phyloP scores from a whole-genome alignment of 1,284 basidiomycete genomes.

The Ceratobasidium sp. region DNA sequence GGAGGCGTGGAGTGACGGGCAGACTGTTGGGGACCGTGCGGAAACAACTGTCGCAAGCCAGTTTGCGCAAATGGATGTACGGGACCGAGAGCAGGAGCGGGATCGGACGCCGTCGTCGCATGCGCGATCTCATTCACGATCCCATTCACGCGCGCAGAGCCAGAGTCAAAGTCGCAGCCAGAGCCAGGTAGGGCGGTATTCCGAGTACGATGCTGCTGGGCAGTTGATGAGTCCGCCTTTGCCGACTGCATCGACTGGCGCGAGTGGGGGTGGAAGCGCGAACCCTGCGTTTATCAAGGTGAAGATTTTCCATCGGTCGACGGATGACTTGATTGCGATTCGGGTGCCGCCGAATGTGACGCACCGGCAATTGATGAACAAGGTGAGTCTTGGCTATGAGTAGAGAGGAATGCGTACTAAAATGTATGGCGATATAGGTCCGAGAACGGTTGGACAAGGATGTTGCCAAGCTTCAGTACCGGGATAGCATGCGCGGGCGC shows the following conservation, averaged over 20 bases:
- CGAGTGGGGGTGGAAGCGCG: slow-evolving; percentile 70
- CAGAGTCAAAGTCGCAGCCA: slow-evolving; percentile 38
- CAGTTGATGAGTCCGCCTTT: slow-evolving; percentile 48
- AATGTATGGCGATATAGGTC: slow-evolving; percentile 52
- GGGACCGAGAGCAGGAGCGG: slow-evolving; percentile 35
- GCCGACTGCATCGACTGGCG: slow-evolving; percentile 70
- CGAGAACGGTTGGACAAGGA: slow-evolving; percentile 84
- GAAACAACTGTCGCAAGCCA: slow-evolving; percentile 6
- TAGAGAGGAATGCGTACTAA: not conserved
- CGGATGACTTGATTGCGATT: slow-evolving; percentile 95
- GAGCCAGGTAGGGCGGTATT: slow-evolving; percentile 46
- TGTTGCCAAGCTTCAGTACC: slow-evolving; percentile 75
- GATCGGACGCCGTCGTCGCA: slow-evolving; percentile 44
- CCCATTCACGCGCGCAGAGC: slow-evolving; percentile 29
- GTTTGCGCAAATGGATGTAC: slow-evolving; percentile 40
- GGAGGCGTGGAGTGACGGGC: slow-evolving; percentile 22
- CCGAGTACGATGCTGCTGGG: slow-evolving; percentile 35
- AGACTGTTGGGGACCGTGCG: slow-evolving; percentile 12
- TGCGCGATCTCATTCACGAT: slow-evolving; percentile 43
- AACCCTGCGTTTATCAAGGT: slow-evolving; percentile 94
- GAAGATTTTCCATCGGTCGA: slow-evolving; percentile 93
- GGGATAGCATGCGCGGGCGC: slow-evolving; percentile 65
- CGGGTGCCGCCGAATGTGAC: slow-evolving; percentile 96
- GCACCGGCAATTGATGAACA: slow-evolving; percentile 86
- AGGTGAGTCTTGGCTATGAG: slow-evolving; percentile 57